A percentile compares a stretch with the other conserved stretches of the same genome.
phyloP scores from a whole-genome alignment of 2,329 filamentous ascomycete species.

The Beauveria scarabaeidicola region DNA sequence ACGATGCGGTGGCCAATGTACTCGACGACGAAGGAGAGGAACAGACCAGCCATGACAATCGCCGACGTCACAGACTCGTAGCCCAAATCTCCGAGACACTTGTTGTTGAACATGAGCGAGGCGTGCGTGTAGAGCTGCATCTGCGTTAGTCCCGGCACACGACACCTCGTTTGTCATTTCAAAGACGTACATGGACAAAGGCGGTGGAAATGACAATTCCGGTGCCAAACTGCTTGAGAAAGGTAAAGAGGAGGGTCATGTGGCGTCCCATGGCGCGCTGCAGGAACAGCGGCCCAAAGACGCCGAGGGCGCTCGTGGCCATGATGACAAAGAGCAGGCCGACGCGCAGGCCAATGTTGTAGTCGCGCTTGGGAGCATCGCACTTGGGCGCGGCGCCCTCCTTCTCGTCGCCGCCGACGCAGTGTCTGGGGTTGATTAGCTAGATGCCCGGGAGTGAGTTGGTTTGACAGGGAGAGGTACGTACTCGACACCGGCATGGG shows the following conservation, averaged over 20 bases:
- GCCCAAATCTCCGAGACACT: constrained; percentile 55
- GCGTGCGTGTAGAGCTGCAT: constrained; percentile 63
- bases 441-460: background rate
- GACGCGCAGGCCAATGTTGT: constrained; percentile 60
- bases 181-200: constrained; percentile 51
- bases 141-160: background rate
- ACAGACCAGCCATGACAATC: constrained; percentile 65
- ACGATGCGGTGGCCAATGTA: constrained; percentile 56
- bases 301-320: constrained; percentile 56
- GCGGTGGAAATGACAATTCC: constrained; percentile 65
- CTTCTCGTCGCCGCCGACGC: constrained; percentile 40
- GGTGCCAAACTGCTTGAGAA: constrained; percentile 67
- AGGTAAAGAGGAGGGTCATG: constrained; percentile 42
- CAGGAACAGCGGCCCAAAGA: constrained; percentile 59
- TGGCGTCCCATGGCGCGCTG: constrained; percentile 46
- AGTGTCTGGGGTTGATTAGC: constrained; percentile 39
- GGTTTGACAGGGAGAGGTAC: constrained; percentile 17
- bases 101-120: constrained; percentile 60
- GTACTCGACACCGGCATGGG: constrained; percentile 67
- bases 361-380: constrained; percentile 40
- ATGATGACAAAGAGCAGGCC: constrained; percentile 67
- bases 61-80: constrained; percentile 65
- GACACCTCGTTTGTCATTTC: no score
- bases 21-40: constrained; percentile 65
- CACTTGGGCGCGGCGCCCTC: constrained; percentile 32